A percentile compares a stretch with the other conserved stretches of the same genome.
Conservation (phyloP, 2,329 filamentous ascomycete genomes). For the Sarocladium kiliense region DNA sequence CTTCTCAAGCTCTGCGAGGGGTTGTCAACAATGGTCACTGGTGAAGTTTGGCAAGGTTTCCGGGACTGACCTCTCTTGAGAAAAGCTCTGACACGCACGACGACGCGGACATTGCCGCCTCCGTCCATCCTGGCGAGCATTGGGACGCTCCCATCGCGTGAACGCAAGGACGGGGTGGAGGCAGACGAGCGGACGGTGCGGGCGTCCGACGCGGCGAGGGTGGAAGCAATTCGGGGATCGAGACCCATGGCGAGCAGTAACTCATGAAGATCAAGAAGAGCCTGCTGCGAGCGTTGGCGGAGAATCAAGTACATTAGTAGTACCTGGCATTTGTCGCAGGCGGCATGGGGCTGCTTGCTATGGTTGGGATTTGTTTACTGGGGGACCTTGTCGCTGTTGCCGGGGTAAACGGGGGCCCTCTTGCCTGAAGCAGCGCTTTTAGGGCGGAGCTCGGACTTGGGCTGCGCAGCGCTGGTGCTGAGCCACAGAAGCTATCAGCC, state of each 20-base stretch:
- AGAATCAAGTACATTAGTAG: constrained; percentile 33
- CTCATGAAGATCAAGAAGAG: constrained; percentile 32
- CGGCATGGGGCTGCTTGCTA: not conserved
- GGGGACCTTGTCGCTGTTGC: constrained; percentile 25
- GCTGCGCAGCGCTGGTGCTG: constrained; percentile 1
- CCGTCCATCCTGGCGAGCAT: constrained; percentile 51
- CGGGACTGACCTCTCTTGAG: constrained; percentile 62
- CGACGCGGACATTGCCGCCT: constrained; percentile 76
- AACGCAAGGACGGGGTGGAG: constrained; percentile 73
- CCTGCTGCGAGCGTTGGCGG: constrained; percentile 34
- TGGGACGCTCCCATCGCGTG: constrained; percentile 62
- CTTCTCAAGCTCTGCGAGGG: constrained; percentile 66
- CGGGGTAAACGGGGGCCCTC: constrained; percentile 19
- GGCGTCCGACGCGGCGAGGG: constrained; percentile 23
- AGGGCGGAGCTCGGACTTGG: not conserved
- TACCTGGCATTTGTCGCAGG: not conserved
- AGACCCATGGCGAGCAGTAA: constrained; percentile 36
- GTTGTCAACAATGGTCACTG: not conserved
- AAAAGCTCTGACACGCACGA: constrained; percentile 76
- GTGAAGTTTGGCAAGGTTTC: not conserved
- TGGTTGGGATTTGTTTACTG: constrained; percentile 26
- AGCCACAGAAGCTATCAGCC: constrained; percentile 6
- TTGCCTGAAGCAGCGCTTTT: not conserved
- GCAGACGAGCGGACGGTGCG: constrained; percentile 57
- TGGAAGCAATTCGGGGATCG: constrained; percentile 36